Conservation (phyloP, 805 yeast species). For the Komagataella populi region DNA sequence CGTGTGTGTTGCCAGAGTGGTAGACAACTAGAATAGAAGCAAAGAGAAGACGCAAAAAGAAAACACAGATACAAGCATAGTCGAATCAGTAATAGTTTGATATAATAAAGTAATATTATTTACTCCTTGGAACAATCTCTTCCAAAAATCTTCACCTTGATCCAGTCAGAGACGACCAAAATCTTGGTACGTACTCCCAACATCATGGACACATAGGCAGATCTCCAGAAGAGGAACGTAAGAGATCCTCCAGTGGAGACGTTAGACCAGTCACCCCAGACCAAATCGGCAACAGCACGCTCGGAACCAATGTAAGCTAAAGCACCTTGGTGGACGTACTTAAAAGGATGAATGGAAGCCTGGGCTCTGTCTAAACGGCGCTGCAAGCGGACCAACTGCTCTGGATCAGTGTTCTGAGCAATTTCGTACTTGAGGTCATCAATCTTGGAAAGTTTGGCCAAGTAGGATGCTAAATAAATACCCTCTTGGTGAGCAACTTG, state of each 20-base stretch:
- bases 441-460: constrained; percentile 49
- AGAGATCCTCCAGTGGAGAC: constrained; percentile 73
- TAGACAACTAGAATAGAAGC: constrained; percentile 1
- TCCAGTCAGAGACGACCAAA: constrained; percentile 80
- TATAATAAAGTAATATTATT: background rate
- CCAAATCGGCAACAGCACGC: constrained; percentile 85
- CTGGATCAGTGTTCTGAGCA: constrained; percentile 22
- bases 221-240: constrained; percentile 90
- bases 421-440: constrained; percentile 40
- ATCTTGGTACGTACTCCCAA: constrained; percentile 80
- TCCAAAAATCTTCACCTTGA: constrained; percentile 77
- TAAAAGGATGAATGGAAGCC: constrained; percentile 44
- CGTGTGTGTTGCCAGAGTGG: constrained; percentile 32
- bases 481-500: constrained; percentile 97
- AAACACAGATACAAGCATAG: background rate
- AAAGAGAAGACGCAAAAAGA: no score
- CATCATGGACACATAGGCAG: constrained; percentile 88
- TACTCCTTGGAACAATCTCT: constrained; percentile 86
- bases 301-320: constrained; percentile 90
- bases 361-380: constrained; percentile 28
- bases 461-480: constrained; percentile 58
- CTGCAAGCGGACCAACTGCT: constrained; percentile 27
- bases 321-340: constrained; percentile 83
- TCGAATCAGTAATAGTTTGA: background rate
- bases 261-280: constrained; percentile 67